These are phyloP conservation scores for Salvia sclarea DNA, from an alignment of 305 asterid species.

Conservation along the genomic window DNA sequence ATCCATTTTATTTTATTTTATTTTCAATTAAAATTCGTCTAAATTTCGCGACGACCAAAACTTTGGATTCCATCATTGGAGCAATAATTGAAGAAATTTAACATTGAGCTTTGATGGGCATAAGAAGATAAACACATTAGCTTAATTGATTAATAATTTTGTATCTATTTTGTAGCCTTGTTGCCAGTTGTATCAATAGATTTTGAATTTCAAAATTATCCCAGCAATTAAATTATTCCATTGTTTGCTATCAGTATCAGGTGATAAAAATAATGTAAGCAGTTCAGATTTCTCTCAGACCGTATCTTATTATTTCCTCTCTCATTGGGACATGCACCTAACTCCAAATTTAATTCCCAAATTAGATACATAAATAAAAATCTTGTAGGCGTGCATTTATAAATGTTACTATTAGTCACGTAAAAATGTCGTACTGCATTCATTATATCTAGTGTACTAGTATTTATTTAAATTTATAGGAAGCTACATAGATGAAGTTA, in stretches of 20 bases:
- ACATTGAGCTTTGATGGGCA: too few relatives aligned
- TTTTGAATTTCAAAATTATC: conserved; percentile 19
- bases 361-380: not conserved
- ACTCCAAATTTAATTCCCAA: not conserved
- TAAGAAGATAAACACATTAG: too few relatives aligned
- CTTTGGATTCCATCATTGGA: too few relatives aligned
- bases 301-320: not conserved
- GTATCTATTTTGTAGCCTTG: not conserved
- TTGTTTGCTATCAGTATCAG: not conserved
- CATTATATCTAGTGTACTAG: not conserved
- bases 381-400: not conserved
- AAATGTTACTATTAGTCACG: not conserved
- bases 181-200: not conserved
- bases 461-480: too few relatives aligned
- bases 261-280: not conserved
- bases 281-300: not conserved
- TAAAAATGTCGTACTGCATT: not conserved
- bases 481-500: too few relatives aligned
- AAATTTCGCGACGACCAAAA: too few relatives aligned
- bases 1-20: too few relatives aligned
- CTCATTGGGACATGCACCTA: not conserved
- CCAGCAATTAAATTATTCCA: not conserved
- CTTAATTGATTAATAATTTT: not conserved
- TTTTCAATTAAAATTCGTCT: too few relatives aligned
- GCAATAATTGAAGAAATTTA: too few relatives aligned